Evolutionary conservation across 2,329 filamentous ascomycete genomes (phyloP), one percentile per base, ranked within the genome.

Genomic region (Xylariaceae sp.): DNA sequence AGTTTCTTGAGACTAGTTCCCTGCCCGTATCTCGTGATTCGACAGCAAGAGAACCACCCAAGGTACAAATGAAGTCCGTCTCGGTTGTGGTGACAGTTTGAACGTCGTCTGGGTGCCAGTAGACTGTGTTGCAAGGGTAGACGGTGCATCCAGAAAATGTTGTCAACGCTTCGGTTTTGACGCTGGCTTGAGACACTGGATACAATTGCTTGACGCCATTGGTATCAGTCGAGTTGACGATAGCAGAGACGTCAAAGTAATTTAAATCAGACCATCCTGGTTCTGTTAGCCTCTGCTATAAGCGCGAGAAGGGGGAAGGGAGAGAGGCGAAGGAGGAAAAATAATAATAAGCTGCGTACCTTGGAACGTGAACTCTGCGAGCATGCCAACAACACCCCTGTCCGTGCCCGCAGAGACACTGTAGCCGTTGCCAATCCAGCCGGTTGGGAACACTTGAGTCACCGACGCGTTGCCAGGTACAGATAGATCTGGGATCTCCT

Each of bases 211-310:
- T 80, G 62, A 83, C 73, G 60, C 78, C 78, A 57, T 75, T 51
- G 58, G 69, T 60, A 66, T 82, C 80, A 38, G 63, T 63, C 46
- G 77, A 68, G 66, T 78, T 69, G 60, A 82, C 77, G 57, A 83
- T 83, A 65, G 79, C 79, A 11, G 79, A 82, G 56, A 83, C 78
- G 57, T 83, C 80, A 52, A 80, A 83, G 74, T 75, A 83, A 51
- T 75, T 81, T 53, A 71, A 55, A 57, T 70, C 78, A 47, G 66
- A 62, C 68, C 68, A 80, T 63, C 75, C 77, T 48, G 75, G 69
- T 28, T 7, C 4, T 28, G 63, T 69, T 68, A 50, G 78, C 39
- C 41, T 52, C 55, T 42, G 9, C 12, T 31, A 31, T 9, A 31
- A 45, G 22, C 55, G 6, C 54, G 52, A 36, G 3, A 11, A n/a